Conservation (phyloP, 1,284 basidiomycete species). For the Sanghuangporus baumii region DNA sequence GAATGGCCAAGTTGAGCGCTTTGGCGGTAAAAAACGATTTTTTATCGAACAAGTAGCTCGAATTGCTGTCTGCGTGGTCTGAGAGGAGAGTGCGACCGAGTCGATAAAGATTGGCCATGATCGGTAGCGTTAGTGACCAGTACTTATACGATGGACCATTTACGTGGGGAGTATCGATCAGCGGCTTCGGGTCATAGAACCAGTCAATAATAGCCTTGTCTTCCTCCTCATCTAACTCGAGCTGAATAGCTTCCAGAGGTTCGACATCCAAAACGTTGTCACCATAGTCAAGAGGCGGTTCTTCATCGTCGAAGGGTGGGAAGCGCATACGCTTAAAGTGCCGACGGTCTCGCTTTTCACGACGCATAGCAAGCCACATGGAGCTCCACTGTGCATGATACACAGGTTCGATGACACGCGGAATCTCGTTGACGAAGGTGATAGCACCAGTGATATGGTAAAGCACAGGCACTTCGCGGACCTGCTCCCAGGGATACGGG, state of each 20-base stretch:
- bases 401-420: conserved; percentile 93
- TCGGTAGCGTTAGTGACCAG: conserved; percentile 82
- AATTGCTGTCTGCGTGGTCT: conserved; percentile 87
- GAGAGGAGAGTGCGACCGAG: conserved; percentile 91
- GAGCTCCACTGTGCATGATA: conserved; percentile 99
- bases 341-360: conserved; percentile 97
- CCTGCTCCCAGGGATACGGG: conserved; percentile 99
- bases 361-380: conserved; percentile 99
- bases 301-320: conserved; percentile 99
- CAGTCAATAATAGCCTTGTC: conserved; percentile 94
- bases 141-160: conserved; percentile 93
- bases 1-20: conserved; percentile 96
- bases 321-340: conserved; percentile 99
- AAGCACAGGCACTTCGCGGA: conserved; percentile 92
- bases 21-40: conserved; percentile 99
- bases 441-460: conserved; percentile 99
- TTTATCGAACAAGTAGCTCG: conserved; percentile 94
- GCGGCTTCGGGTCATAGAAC: conserved; percentile 98
- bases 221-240: conserved; percentile 93
- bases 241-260: conserved; percentile 95
- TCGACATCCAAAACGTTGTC: conserved; percentile 99
- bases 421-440: conserved; percentile 98
- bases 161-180: conserved; percentile 82
- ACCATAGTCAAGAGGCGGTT: conserved; percentile 96
- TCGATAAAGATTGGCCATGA: conserved; percentile 97